Conservation (phyloP, 441 rosid species). For the Iberis amara region DNA sequence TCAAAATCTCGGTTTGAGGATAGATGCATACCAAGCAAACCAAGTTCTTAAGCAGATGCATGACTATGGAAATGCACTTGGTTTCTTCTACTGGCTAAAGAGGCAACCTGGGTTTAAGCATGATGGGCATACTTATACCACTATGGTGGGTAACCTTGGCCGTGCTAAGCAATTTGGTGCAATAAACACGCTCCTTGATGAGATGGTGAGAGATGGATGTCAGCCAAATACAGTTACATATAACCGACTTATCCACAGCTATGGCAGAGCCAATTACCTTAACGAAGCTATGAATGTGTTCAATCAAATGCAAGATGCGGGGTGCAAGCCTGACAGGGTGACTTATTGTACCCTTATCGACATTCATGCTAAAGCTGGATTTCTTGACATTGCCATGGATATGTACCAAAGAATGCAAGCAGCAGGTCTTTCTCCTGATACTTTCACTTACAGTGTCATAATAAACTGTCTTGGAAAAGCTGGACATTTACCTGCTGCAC, state of each 20-base stretch:
- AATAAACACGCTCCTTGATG: conserved; percentile 61
- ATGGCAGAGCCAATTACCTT: conserved; percentile 85
- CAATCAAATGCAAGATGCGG: conserved; percentile 60
- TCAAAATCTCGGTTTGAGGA: conserved; percentile 38
- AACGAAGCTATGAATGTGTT: conserved; percentile 65
- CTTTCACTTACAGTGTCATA: conserved; percentile 83
- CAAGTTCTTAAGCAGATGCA: conserved; percentile 75
- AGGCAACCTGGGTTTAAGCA: conserved; percentile 62
- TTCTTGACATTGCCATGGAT: conserved; percentile 77
- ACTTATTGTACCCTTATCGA: conserved; percentile 87
- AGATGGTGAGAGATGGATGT: conserved; percentile 80
- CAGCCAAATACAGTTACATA: conserved; percentile 81
- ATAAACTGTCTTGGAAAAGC: conserved; percentile 96
- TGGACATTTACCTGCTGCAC: conserved; percentile 71
- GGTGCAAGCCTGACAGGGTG: conserved; percentile 81
- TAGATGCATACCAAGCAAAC: conserved; percentile 82
- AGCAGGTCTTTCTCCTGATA: conserved; percentile 81
- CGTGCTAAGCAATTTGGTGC: conserved; percentile 68
- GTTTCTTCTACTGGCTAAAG: conserved; percentile 79
- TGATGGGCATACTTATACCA: conserved; percentile 84
- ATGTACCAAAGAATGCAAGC: conserved; percentile 72
- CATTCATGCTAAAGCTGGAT: conserved; percentile 93
- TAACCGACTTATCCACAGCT: conserved; percentile 82
- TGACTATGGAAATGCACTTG: conserved; percentile 72
- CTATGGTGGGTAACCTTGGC: conserved; percentile 90